A percentile compares a stretch with the other conserved stretches of the same genome.
Conservation (phyloP, 257 asterid genomes). For the Lycium barbarum region DNA sequence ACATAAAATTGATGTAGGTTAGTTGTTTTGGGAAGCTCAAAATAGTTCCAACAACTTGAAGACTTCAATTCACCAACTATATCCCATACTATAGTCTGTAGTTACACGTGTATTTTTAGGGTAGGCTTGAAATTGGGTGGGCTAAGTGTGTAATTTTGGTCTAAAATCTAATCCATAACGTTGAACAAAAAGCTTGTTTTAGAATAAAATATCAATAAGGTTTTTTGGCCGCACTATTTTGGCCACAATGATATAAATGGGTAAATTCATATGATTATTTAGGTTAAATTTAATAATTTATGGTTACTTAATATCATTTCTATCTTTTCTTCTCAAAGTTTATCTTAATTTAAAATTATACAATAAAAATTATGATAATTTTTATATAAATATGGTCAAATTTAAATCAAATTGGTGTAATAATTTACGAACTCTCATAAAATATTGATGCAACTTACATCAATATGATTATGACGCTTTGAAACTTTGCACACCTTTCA, state of each 20-base stretch:
- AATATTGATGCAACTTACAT: not conserved
- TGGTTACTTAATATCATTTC: too few relatives aligned
- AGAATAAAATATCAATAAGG: not conserved
- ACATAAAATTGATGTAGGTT: too few relatives aligned
- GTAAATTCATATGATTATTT: too few relatives aligned
- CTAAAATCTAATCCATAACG: not conserved
- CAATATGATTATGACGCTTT: not conserved
- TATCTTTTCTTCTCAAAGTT: too few relatives aligned
- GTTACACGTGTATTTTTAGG: not conserved
- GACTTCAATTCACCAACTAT: not conserved
- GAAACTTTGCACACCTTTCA: not conserved
- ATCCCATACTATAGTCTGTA: not conserved
- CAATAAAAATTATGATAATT: too few relatives aligned
- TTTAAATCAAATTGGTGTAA: too few relatives aligned
- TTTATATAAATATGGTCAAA: too few relatives aligned
- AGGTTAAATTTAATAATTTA: too few relatives aligned
- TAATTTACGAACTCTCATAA: too few relatives aligned
- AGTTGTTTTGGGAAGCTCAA: not conserved
- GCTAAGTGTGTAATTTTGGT: not conserved
- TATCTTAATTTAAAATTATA: too few relatives aligned
- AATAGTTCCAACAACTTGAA: slow-evolving; percentile 10
- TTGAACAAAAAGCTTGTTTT: not conserved
- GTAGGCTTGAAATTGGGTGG: not conserved
- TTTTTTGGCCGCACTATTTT: too few relatives aligned
- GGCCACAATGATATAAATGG: too few relatives aligned